Evolutionary conservation across 164 flowering plant species (phyloP).

Genomic region (Stephania yunnanensis): DNA sequence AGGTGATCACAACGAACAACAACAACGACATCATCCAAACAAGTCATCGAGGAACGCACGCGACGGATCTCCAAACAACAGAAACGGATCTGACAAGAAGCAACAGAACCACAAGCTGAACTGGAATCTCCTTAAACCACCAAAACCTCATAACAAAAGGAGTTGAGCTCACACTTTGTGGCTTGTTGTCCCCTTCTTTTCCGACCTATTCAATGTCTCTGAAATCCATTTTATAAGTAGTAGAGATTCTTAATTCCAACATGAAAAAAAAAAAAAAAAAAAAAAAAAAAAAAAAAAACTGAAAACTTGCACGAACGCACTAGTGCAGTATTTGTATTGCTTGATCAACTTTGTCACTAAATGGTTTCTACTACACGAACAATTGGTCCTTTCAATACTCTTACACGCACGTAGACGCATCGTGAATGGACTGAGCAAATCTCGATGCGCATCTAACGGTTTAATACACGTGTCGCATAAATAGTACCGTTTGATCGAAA

Average conservation of each 20-base stretch:
- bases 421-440: too few species aligned
- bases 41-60: conserved; percentile 33
- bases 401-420: too few species aligned
- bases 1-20: conserved; percentile 14
- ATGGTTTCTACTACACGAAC: too few species aligned
- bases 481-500: too few species aligned
- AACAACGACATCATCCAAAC: conserved; percentile 28
- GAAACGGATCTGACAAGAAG: conserved; percentile 37
- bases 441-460: too few species aligned
- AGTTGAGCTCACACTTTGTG: conserved; percentile 18
- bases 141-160: conserved; percentile 35
- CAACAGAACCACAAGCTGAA: conserved; percentile 51
- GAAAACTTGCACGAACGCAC: too few species aligned
- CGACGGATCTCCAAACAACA: conserved; percentile 24
- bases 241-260: not conserved
- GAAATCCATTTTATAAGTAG: not conserved
- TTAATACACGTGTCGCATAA: too few species aligned
- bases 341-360: too few species aligned
- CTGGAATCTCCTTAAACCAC: conserved; percentile 69
- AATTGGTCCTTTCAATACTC: too few species aligned
- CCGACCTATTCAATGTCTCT: not conserved
- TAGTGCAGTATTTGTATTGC: too few species aligned
- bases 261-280: too few species aligned
- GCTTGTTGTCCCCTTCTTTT: not conserved
- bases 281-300: too few species aligned